Conservation (phyloP, 129 eudicot genomes). For the Solidago caesia region DNA sequence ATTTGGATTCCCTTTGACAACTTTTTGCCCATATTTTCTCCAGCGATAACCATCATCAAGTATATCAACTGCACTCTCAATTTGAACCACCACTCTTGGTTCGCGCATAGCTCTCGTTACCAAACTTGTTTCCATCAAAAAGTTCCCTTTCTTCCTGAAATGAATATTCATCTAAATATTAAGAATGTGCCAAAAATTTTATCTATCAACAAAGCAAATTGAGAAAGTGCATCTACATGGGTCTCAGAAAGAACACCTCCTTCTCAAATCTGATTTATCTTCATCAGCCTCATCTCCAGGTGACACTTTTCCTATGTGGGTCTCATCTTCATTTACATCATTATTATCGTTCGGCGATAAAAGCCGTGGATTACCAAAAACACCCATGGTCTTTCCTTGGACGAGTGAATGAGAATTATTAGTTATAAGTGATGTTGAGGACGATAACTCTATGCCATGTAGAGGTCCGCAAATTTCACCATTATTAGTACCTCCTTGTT, state of each 20-base stretch:
- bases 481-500: slow-evolving; percentile 27
- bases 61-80: slow-evolving; percentile 63
- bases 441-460: slow-evolving; percentile 45
- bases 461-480: slow-evolving; percentile 11
- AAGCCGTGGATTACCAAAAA: slow-evolving; percentile 39
- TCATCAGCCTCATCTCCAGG: slow-evolving; percentile 57
- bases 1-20: slow-evolving; percentile 86
- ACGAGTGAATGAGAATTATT: slow-evolving; percentile 36
- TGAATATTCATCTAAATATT: not conserved
- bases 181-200: not conserved
- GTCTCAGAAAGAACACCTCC: slow-evolving; percentile 55
- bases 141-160: slow-evolving; percentile 60
- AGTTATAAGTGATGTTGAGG: slow-evolving; percentile 38
- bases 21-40: slow-evolving; percentile 87
- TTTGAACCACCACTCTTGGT: slow-evolving; percentile 73
- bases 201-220: slow-evolving; percentile 7
- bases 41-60: slow-evolving; percentile 93
- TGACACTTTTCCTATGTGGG: slow-evolving; percentile 35
- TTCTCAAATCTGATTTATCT: slow-evolving; percentile 59
- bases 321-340: slow-evolving; percentile 47
- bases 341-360: slow-evolving; percentile 37
- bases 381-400: slow-evolving; percentile 35
- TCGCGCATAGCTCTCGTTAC: slow-evolving; percentile 65
- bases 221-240: slow-evolving; percentile 30
- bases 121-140: slow-evolving; percentile 43